Base-by-base conservation (phyloP, 1,284 basidiomycete species). In the Garcileccinum viscosum region DNA sequence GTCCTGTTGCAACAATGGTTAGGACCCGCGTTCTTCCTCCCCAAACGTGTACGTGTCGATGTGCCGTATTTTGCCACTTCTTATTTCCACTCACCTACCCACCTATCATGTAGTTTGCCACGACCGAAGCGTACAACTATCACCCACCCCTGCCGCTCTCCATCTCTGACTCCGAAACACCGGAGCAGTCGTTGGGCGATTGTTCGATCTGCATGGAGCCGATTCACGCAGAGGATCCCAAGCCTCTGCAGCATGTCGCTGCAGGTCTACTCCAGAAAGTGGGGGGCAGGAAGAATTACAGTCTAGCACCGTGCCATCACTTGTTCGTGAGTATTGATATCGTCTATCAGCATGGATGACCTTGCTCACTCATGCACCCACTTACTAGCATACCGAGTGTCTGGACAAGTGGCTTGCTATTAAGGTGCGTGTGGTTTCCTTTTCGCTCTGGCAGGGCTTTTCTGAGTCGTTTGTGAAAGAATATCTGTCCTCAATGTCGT, bases 171-270 rank as follows among this genome's bases (percentile, higher is more conserved):
- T 79, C 90, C 0, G 94, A 95, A 79, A 86, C 91, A 8, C 89
- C 90, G 2, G 89, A 90, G 56, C 87, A 89, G 71, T 88, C 90
- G 14, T 83, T 95, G 22, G 94, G 92, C 7, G 94, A 96, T 75
- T 97, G 95, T 74, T 89, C 93, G 5, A 96, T 97, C 70, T 97
- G 95, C 78, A 95, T 96, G 93, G 95, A 97, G 70, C 87, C 90
- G 11, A 96, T 96, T 70, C 77, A 88, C 53, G 81, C 89, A n/a
- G 88, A 89, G 63, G 76, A 84, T 53, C 80, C 78, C 9, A 78
- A 78, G 68, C 84, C 75, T 67, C 80, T 81, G 61, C 72, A 72
- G 64, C 75, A 81, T 17, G 74, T 77, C 74, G 75, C 69, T 72
- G 78, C 47, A 70, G 79, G 64, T 82, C 81, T 69, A 77, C 80